phyloP scores from a whole-genome alignment of 1,139 yeast genomes.

The Candida albicans region DNA sequence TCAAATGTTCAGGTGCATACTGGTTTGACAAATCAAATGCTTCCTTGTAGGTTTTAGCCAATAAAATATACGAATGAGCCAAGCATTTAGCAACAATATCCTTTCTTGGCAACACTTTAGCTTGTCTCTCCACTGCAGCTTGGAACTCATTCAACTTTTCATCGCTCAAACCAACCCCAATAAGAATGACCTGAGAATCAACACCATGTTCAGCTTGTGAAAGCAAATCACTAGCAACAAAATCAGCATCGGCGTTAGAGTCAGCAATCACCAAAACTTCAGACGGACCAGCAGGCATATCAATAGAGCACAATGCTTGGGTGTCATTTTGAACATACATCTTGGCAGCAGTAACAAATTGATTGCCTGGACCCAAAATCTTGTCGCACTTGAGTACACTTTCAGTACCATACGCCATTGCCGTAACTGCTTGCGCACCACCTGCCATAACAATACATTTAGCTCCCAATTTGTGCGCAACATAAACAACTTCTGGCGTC shows the following conservation, averaged over 20 bases:
- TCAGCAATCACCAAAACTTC: slow-evolving; percentile 96
- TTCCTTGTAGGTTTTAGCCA: slow-evolving; percentile 65
- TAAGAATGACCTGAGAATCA: slow-evolving; percentile 92
- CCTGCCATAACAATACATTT: slow-evolving; percentile 90
- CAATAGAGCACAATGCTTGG: slow-evolving; percentile 90
- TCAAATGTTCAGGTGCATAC: slow-evolving; percentile 97
- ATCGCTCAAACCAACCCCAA: slow-evolving; percentile 72
- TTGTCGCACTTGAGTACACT: slow-evolving; percentile 91
- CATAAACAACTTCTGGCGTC: slow-evolving; percentile 97
- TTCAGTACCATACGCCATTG: slow-evolving; percentile 98
- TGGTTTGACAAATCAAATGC: slow-evolving; percentile 83
- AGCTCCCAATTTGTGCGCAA: slow-evolving; percentile 95
- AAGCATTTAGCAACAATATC: slow-evolving; percentile 91
- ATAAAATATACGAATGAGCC: slow-evolving; percentile 81
- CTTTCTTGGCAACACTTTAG: slow-evolving; percentile 83
- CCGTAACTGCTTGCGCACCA: slow-evolving; percentile 98
- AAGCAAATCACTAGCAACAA: slow-evolving; percentile 90
- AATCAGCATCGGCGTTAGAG: slow-evolving; percentile 82
- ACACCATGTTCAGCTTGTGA: slow-evolving; percentile 99
- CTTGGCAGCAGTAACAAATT: slow-evolving; percentile 98
- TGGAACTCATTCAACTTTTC: slow-evolving; percentile 68
- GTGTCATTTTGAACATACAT: slow-evolving; percentile 97
- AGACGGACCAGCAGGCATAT: slow-evolving; percentile 99
- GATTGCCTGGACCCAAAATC: slow-evolving; percentile 98
- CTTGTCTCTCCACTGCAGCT: slow-evolving; percentile 80